Conservation (phyloP, 805 yeast genomes). For the Saccharomycopsis fodiens region DNA sequence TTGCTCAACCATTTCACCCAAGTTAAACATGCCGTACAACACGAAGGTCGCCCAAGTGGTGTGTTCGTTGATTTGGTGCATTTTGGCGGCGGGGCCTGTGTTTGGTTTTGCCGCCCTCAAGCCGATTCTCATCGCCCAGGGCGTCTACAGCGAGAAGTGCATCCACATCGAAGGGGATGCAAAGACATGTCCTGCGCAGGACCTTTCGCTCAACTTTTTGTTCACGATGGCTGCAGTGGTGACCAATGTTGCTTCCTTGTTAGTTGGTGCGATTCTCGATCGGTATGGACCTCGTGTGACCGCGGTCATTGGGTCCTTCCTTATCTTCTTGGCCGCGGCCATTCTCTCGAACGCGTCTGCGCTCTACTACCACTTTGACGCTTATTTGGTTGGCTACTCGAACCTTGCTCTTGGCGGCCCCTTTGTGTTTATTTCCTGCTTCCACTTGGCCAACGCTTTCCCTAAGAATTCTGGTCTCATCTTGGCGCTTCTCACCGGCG, state of each 20-base stretch:
- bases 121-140: conserved; percentile 70
- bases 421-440: conserved; percentile 81
- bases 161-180: conserved; percentile 62
- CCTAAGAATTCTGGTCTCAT: conserved; percentile 77
- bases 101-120: conserved; percentile 96
- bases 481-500: conserved; percentile 82
- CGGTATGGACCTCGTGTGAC: conserved; percentile 72
- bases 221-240: conserved; percentile 83
- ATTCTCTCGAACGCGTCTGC: conserved; percentile 34
- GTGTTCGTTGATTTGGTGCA: conserved; percentile 82
- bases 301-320: conserved; percentile 62
- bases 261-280: conserved; percentile 78
- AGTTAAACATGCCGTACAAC: not conserved
- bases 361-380: conserved; percentile 39
- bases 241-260: conserved; percentile 74
- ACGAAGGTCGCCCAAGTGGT: conserved; percentile 44
- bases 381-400: conserved; percentile 67
- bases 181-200: conserved; percentile 67
- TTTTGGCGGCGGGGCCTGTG: conserved; percentile 86
- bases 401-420: conserved; percentile 88
- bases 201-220: conserved; percentile 69
- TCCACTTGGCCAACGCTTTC: conserved; percentile 83
- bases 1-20: too few species aligned
- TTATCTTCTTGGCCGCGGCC: conserved; percentile 50
- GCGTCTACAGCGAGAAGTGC: conserved; percentile 65